phyloP scores from a whole-genome alignment of 2,329 filamentous ascomycete genomes.

The Ophiostoma pallidulum region DNA sequence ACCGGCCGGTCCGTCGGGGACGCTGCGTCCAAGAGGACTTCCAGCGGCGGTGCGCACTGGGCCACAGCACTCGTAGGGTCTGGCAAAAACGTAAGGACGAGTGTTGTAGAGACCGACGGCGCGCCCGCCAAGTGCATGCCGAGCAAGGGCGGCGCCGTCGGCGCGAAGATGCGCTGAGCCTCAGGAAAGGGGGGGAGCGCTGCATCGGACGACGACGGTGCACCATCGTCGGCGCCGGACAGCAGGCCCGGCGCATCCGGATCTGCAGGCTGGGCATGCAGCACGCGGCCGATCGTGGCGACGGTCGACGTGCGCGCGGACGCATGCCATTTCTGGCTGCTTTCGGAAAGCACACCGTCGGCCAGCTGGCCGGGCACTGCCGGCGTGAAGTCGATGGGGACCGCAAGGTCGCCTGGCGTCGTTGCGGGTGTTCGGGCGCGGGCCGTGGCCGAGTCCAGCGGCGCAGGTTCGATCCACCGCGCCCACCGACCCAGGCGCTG shows the following conservation, averaged over 20 bases:
- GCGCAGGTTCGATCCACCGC: slow-evolving; percentile 14
- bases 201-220: background rate
- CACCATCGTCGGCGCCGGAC: background rate
- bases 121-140: slow-evolving; percentile 31
- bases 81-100: too few species aligned
- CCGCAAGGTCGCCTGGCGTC: background rate
- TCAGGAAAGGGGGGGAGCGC: slow-evolving; percentile 6
- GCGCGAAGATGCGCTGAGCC: slow-evolving; percentile 31
- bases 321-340: slow-evolving; percentile 7
- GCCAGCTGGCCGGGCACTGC: background rate
- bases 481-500: slow-evolving; percentile 19
- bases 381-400: slow-evolving; percentile 4
- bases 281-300: slow-evolving; percentile 43
- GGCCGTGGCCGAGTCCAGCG: background rate
- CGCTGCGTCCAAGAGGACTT: slow-evolving; percentile 25
- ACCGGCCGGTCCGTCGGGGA: background rate
- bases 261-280: slow-evolving; percentile 24
- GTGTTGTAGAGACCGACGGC: too few species aligned
- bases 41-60: slow-evolving; percentile 23
- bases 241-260: background rate
- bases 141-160: slow-evolving; percentile 38
- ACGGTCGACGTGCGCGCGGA: slow-evolving; percentile 4
- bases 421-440: background rate
- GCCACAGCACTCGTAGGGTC: slow-evolving; percentile 19
- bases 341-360: too few species aligned